Evolutionary conservation across 441 rosid genomes (phyloP), one percentile per base, ranked within the genome.

Genomic region (Brassica balearica): DNA sequence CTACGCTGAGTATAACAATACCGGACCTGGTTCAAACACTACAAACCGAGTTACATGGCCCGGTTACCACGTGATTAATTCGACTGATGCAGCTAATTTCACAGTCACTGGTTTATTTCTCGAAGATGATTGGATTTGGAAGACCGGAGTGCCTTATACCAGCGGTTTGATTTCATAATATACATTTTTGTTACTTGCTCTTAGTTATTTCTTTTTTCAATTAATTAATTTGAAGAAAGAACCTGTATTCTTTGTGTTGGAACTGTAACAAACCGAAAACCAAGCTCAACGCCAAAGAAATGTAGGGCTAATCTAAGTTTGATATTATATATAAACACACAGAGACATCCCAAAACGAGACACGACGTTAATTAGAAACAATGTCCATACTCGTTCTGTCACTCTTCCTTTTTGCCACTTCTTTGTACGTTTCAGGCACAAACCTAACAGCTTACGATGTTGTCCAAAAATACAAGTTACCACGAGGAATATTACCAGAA

Each of bases 111-210:
- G 68, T n/a, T 87, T 91, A 72, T 83, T 89, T 46, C 68, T 78
- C 2, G 97, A 94, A 48, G 76, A 84, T 79, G 74, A 76, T 1
- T 93, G 97, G 97, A 63, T 93, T 85, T 89, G 90, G n/a, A 65
- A 78, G 10, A 88, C 94, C 2, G 91, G 93, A 2, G 85, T 92
- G 53, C 87, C 87, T 66, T 89, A 84, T 74, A 63, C 63, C 0
- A 69, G 80, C 7, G 92, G 93, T 51, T 83, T 89, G 22, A 19
- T 65, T 20, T 20, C 64, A 7, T 70, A 27, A 64, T 11, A 48
- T 43, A 43, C 5, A 11, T 46, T 32, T 14, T 29, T 68, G 8
- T 51, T 38, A 4, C 11, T 71, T 58, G 9, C 15, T 5, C 43
- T 58, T 58, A 64, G 8, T 43, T 69, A 8, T 11, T 59, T 19